phyloP scores from a whole-genome alignment of 179 eudicot genomes.

The Sideroxylon spinosum region DNA sequence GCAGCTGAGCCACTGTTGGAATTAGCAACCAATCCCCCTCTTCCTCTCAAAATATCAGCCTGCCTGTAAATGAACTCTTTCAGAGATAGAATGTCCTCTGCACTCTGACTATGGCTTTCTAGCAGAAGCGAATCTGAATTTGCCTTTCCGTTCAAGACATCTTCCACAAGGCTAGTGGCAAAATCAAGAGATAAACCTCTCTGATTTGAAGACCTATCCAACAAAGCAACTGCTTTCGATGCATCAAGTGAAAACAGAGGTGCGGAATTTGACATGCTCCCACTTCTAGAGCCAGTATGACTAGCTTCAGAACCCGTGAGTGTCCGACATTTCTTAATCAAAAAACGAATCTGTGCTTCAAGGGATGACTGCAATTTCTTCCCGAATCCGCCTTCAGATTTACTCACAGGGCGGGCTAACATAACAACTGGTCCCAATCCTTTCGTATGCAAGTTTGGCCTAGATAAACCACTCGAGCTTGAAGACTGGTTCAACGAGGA shows the following conservation, averaged over 20 bases:
- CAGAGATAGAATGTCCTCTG: constrained; percentile 64
- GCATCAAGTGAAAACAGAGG: constrained; percentile 85
- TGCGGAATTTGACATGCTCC: constrained; percentile 45
- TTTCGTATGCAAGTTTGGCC: constrained; percentile 44
- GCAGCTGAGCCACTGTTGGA: constrained; percentile 61
- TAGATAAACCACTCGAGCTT: constrained; percentile 39
- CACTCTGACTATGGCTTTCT: constrained; percentile 61
- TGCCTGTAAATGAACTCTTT: constrained; percentile 83
- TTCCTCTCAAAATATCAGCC: constrained; percentile 75
- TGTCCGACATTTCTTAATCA: constrained; percentile 77
- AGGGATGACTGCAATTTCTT: constrained; percentile 82
- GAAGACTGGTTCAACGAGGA: constrained; percentile 46
- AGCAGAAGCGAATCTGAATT: constrained; percentile 74
- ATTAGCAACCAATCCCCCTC: constrained; percentile 56
- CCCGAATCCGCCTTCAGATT: constrained; percentile 59
- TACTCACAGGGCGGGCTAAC: constrained; percentile 67
- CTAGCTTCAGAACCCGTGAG: constrained; percentile 59
- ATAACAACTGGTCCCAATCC: constrained; percentile 75
- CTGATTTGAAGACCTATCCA: constrained; percentile 53
- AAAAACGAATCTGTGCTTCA: constrained; percentile 85
- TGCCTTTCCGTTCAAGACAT: constrained; percentile 71
- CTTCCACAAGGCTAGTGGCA: constrained; percentile 70
- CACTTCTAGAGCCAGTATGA: constrained; percentile 64
- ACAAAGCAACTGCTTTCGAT: constrained; percentile 72
- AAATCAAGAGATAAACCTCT: constrained; percentile 71